These are phyloP conservation scores for Funneliformis caledonium DNA, from an alignment of 371 early-diverging fungal genomes.

Conservation along the genomic window DNA sequence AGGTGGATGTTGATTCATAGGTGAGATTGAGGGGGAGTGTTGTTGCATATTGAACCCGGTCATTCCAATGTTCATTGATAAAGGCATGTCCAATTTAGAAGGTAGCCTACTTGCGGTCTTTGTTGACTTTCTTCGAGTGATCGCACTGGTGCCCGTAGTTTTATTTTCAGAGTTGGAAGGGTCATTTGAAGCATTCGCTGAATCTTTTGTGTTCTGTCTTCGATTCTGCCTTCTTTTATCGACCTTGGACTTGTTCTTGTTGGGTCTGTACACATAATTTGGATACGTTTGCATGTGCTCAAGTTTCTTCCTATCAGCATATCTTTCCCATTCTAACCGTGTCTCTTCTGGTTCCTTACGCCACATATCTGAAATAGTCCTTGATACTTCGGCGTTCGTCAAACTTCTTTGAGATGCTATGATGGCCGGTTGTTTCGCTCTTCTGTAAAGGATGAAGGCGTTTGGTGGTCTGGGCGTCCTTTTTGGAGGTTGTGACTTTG, in stretches of 20 bases:
- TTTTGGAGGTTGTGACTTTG: constrained; percentile 22
- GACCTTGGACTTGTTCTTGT: constrained; percentile 45
- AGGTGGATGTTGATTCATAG: not conserved
- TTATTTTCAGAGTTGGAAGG: not conserved
- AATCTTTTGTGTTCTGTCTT: constrained; percentile 1
- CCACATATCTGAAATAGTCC: constrained; percentile 74
- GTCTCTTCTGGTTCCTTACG: constrained; percentile 56
- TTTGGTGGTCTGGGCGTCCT: constrained; percentile 65
- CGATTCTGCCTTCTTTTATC: constrained; percentile 14
- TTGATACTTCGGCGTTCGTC: constrained; percentile 72
- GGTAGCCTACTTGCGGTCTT: not conserved
- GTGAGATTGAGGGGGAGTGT: not conserved
- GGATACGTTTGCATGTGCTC: constrained; percentile 69
- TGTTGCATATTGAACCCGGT: constrained; percentile 11
- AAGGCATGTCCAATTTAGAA: not conserved
- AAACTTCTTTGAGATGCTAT: constrained; percentile 58
- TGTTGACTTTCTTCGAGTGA: constrained; percentile 1
- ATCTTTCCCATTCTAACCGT: constrained; percentile 58
- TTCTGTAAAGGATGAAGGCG: constrained; percentile 70
- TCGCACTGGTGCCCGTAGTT: not conserved
- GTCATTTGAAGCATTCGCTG: not conserved
- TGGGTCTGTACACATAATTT: constrained; percentile 72
- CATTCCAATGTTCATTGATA: not conserved
- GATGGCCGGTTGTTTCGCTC: constrained; percentile 68
- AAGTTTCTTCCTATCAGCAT: constrained; percentile 59